Base-by-base conservation (phyloP, 768 basidiomycete species). In the Inosperma sp. region DNA sequence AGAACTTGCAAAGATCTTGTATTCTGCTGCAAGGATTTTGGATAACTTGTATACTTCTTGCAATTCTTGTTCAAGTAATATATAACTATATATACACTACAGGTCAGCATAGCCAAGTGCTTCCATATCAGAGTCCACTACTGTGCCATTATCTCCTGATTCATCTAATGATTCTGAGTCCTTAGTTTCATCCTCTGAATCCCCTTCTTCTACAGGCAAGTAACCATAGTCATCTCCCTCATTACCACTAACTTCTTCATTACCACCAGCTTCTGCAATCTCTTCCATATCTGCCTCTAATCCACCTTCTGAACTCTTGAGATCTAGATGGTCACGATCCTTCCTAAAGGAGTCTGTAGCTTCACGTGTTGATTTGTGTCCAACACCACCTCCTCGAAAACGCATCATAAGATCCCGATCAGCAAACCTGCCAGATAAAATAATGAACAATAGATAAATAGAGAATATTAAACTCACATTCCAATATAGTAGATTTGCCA, bases 401-500 rank as follows among this genome's bases (percentile, higher is more conserved):
- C 59, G 42, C 63, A 70, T 65, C 12, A 63, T 54, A 55, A 66
- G 63, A 39, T 71, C 65, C 4, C 65, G 49, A 42, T 69, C 67
- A n/a, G 58, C 56, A 36, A 65, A 66, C 13, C 68, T 69, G 43
- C 68, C 68, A n/a, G 59, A 56, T 37, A 66, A 67, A 14, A 67
- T 69, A 45, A 9, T 22, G 54, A 45, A 22, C 33, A 19, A 48
- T 33, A 26, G 14, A 39, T 13, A 17, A 21, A 36, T 16, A 8
- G 13, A 21, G 35, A 5, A 9, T 0, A n/a, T n/a, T n/a, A n/a
- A n/a, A 61, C 65, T 39, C 45, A 74, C 73, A 67, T 61, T 26
- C 64, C 66, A 0, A 74, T 62, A 56, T 67, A 69, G 34, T 62
- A 67, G 49, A 56, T 63, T 5, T 48, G 33, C 59, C 62, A 74